Evolutionary conservation across 805 yeast genomes (phyloP).

Genomic region (Candida dajiaensis): DNA sequence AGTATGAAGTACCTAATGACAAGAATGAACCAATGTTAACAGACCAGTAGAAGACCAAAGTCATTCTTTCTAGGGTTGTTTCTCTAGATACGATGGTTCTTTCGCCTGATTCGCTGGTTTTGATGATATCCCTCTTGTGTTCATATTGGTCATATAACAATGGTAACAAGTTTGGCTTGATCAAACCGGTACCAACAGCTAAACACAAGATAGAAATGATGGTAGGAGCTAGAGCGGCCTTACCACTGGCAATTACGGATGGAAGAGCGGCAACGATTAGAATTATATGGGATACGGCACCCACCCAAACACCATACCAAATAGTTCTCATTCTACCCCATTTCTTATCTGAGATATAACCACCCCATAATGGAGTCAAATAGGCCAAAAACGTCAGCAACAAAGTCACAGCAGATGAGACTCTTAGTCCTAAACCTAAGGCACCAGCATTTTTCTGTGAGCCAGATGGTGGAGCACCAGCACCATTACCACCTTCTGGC

Average conservation of each 20-base stretch:
- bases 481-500: conserved; percentile 34
- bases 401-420: conserved; percentile 68
- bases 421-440: conserved; percentile 50
- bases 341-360: conserved; percentile 67
- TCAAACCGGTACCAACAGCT: conserved; percentile 78
- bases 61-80: conserved; percentile 65
- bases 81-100: conserved; percentile 65
- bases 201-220: conserved; percentile 38
- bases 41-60: conserved; percentile 71
- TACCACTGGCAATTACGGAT: conserved; percentile 36
- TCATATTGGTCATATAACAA: conserved; percentile 73
- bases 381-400: conserved; percentile 82
- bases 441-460: conserved; percentile 39
- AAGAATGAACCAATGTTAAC: conserved; percentile 72
- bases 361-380: conserved; percentile 73
- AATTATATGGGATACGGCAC: conserved; percentile 56
- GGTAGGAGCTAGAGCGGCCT: conserved; percentile 55
- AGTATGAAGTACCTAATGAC: conserved; percentile 70
- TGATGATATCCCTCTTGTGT: conserved; percentile 52
- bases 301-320: conserved; percentile 50
- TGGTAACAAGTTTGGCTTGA: conserved; percentile 65
- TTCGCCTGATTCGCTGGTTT: conserved; percentile 54
- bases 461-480: conserved; percentile 21
- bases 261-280: conserved; percentile 69
- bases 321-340: conserved; percentile 71